phyloP scores from a whole-genome alignment of 192 early-diverging fungal species.

The Linnemannia exigua region DNA sequence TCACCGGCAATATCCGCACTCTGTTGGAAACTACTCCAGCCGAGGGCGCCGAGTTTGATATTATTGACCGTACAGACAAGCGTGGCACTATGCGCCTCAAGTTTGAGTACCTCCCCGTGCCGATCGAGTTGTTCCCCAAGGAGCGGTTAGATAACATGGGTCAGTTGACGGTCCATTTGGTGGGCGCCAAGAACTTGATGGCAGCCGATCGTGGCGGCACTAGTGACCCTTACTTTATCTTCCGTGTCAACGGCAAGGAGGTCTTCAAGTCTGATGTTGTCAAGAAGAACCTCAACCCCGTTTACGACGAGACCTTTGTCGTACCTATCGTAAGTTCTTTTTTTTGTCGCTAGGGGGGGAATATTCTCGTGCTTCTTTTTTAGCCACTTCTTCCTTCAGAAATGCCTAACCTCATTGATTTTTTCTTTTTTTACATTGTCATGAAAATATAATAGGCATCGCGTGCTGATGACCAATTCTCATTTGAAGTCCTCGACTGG shows the following conservation, averaged over 20 bases:
- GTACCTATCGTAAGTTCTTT: constrained; percentile 64
- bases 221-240: constrained; percentile 81
- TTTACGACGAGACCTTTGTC: constrained; percentile 74
- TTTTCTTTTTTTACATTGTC: neutral
- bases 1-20: constrained; percentile 29
- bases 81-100: constrained; percentile 55
- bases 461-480: constrained; percentile 69
- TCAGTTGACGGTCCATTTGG: constrained; percentile 69
- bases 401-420: neutral
- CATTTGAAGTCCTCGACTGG: constrained; percentile 82
- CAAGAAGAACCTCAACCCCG: constrained; percentile 82
- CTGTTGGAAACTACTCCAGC: constrained; percentile 26
- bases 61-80: constrained; percentile 26
- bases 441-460: constrained; percentile 17
- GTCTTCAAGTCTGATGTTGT: constrained; percentile 76
- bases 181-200: constrained; percentile 70
- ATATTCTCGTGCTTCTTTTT: neutral
- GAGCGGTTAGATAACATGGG: constrained; percentile 76
- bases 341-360: neutral
- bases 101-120: constrained; percentile 62
- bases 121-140: constrained; percentile 58
- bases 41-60: constrained; percentile 20
- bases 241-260: constrained; percentile 73
- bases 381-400: neutral
- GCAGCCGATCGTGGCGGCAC: constrained; percentile 79